Percentiles rank a stretch among this genome's conserved stretches.
Evolutionary conservation across 169 alveolate species (phyloP).

Genomic region (Plasmodium cynomolgi): DNA sequence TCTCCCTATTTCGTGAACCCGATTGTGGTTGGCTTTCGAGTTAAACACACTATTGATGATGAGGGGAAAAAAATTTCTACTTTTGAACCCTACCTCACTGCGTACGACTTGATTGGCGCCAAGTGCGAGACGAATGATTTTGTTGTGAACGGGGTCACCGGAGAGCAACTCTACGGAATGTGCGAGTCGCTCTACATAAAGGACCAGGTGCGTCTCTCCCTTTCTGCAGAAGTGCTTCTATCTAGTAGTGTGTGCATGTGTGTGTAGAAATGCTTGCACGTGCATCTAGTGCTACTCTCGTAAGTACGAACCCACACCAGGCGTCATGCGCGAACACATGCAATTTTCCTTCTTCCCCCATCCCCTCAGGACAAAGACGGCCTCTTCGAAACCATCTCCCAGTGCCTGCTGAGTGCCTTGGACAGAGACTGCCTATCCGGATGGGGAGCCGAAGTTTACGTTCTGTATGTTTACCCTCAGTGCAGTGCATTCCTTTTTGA

Average conservation of each 20-base stretch:
- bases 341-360: not conserved
- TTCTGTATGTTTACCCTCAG: conserved; percentile 77
- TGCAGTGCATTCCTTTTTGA: not conserved
- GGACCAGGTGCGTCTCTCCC: conserved; percentile 85
- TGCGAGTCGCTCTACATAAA: conserved; percentile 96
- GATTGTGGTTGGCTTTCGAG: conserved; percentile 92
- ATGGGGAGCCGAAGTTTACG: conserved; percentile 97
- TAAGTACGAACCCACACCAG: not conserved
- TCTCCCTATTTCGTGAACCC: conserved; percentile 95
- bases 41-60: conserved; percentile 33
- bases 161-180: conserved; percentile 96
- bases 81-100: conserved; percentile 89
- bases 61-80: conserved; percentile 79
- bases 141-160: conserved; percentile 95
- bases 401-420: conserved; percentile 94
- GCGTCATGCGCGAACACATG: not conserved
- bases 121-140: conserved; percentile 90
- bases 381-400: conserved; percentile 94
- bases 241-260: not conserved
- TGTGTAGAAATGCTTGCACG: not conserved
- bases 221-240: not conserved
- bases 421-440: conserved; percentile 98
- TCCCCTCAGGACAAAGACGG: conserved; percentile 87
- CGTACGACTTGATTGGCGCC: conserved; percentile 94
- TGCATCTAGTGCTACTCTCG: not conserved